These are phyloP conservation scores for Paramecium bursaria DNA, from an alignment of 73 alveolate genomes.

Conservation along the genomic window DNA sequence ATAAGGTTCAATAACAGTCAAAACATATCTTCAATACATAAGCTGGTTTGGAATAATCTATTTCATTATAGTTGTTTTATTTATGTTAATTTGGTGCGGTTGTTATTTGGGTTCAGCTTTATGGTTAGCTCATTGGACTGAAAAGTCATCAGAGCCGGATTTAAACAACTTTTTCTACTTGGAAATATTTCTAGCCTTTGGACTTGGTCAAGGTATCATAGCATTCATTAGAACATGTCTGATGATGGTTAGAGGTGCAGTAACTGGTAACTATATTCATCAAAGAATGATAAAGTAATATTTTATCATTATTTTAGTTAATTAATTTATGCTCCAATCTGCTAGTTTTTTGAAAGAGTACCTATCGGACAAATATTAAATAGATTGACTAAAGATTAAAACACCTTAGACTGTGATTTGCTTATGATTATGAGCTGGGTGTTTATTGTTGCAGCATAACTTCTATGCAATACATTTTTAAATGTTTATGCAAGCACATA, in stretches of 20 bases:
- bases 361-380: constrained; percentile 93
- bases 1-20: background rate
- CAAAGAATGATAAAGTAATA: constrained; percentile 84
- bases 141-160: background rate
- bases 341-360: constrained; percentile 88
- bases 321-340: constrained; percentile 89
- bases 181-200: constrained; percentile 10
- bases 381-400: constrained; percentile 86
- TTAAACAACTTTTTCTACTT: background rate
- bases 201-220: constrained; percentile 12
- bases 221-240: constrained; percentile 34
- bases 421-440: background rate
- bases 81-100: constrained; percentile 23
- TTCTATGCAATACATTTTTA: constrained; percentile 7
- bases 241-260: background rate
- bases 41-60: background rate
- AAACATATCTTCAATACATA: background rate
- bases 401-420: constrained; percentile 36
- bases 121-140: constrained; percentile 36
- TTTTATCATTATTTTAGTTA: no score
- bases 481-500: background rate
- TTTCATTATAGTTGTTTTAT: background rate
- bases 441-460: background rate
- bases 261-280: constrained; percentile 72
- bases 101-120: background rate